Evolutionary conservation across 2,329 filamentous ascomycete species (phyloP).

Genomic region (Cadophora luteo-olivacea): DNA sequence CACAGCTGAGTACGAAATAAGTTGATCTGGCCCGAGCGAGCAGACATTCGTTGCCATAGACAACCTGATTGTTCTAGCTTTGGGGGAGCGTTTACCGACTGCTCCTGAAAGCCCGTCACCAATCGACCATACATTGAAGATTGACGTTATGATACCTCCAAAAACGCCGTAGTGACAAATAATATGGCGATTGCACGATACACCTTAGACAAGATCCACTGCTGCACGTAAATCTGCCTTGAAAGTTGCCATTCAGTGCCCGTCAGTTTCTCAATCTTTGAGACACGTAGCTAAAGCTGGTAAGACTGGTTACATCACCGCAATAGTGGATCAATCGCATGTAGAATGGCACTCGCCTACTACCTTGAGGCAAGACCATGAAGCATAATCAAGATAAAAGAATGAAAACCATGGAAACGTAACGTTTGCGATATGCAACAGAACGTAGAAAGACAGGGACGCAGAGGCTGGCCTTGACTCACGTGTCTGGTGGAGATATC

Average conservation of each 20-base stretch:
- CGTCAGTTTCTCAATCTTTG: neutral
- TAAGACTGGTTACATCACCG: neutral
- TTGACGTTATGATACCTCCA: no score
- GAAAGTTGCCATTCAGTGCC: neutral
- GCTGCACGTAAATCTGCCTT: neutral
- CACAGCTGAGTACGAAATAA: no score
- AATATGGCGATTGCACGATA: no score
- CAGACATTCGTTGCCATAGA: neutral
- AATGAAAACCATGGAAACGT: neutral
- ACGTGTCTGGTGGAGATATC: neutral
- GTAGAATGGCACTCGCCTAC: neutral
- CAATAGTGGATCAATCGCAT: neutral
- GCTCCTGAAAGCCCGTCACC: neutral
- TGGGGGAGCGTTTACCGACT: neutral
- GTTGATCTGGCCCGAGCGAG: neutral
- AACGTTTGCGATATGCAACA: conserved; percentile 5
- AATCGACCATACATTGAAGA: neutral
- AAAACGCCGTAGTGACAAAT: neutral
- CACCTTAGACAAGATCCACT: neutral
- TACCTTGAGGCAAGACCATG: neutral
- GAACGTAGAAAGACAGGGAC: neutral
- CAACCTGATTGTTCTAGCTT: neutral
- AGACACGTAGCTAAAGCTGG: neutral
- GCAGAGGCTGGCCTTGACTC: neutral
- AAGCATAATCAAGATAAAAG: neutral